These are phyloP conservation scores for Endothia cerciana DNA, from an alignment of 2,329 filamentous ascomycete species.

Conservation along the genomic window DNA sequence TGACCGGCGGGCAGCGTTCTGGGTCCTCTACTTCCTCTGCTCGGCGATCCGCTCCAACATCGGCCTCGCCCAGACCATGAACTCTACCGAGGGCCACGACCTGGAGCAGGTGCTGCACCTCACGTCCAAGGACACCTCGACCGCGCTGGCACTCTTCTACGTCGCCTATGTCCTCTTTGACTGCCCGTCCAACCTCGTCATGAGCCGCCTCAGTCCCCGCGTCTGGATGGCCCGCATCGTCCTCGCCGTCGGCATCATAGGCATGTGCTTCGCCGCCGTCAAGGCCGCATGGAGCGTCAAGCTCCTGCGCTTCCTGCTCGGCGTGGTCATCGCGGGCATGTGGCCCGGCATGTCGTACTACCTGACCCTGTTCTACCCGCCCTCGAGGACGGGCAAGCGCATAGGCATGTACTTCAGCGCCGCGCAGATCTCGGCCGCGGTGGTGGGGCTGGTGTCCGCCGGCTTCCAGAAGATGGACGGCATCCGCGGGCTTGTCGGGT, in stretches of 20 bases:
- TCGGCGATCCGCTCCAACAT: slow-evolving; percentile 92
- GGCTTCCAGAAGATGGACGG: slow-evolving; percentile 94
- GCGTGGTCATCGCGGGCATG: slow-evolving; percentile 88
- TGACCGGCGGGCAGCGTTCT: slow-evolving; percentile 64
- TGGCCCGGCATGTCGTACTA: slow-evolving; percentile 97
- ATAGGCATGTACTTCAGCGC: slow-evolving; percentile 92
- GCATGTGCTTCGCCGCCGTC: slow-evolving; percentile 81
- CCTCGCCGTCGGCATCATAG: slow-evolving; percentile 82
- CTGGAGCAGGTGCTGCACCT: slow-evolving; percentile 73
- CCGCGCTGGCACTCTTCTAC: slow-evolving; percentile 85
- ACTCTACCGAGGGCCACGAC: slow-evolving; percentile 70
- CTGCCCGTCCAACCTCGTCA: slow-evolving; percentile 83
- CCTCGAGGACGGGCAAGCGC: slow-evolving; percentile 81
- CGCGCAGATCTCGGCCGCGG: slow-evolving; percentile 83
- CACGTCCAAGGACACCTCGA: slow-evolving; percentile 77
- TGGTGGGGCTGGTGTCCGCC: slow-evolving; percentile 86
- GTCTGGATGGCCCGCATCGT: slow-evolving; percentile 94
- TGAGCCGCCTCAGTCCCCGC: slow-evolving; percentile 82
- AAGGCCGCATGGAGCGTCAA: slow-evolving; percentile 84
- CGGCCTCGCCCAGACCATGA: slow-evolving; percentile 95
- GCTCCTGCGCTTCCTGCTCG: slow-evolving; percentile 82
- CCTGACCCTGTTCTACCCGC: slow-evolving; percentile 88
- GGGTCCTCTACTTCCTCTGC: slow-evolving; percentile 89
- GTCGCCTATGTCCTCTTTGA: slow-evolving; percentile 92
- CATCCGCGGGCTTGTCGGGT: slow-evolving; percentile 73